Conservation (phyloP, 331 rosid genomes). For the Acacia concinna region DNA sequence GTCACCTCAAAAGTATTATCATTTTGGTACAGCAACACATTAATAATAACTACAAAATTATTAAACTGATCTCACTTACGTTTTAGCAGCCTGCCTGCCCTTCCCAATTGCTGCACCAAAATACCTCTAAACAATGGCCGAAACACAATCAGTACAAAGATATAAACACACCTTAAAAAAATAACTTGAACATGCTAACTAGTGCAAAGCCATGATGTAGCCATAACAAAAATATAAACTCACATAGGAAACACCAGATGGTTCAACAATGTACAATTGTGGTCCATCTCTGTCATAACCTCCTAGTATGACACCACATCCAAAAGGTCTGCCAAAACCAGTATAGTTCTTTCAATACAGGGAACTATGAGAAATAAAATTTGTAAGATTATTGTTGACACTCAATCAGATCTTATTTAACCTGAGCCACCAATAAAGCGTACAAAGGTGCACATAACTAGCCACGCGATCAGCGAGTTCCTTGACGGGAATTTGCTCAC, state of each 20-base stretch:
- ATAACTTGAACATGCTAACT: constrained; percentile 7
- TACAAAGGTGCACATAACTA: constrained; percentile 97
- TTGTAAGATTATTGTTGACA: constrained; percentile 21
- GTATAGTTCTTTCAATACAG: constrained; percentile 14
- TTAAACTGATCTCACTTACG: constrained; percentile 55
- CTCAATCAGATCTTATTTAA: constrained; percentile 31
- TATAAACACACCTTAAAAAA: not conserved
- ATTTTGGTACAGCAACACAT: not conserved
- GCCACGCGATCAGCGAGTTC: constrained; percentile 98
- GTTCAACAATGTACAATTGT: constrained; percentile 94
- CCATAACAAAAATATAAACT: constrained; percentile 36
- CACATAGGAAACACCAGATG: constrained; percentile 93
- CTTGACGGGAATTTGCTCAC: constrained; percentile 87
- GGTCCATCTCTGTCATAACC: constrained; percentile 99
- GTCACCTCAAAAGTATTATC: not conserved
- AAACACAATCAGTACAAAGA: constrained; percentile 33
- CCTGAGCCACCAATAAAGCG: constrained; percentile 99
- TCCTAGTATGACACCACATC: constrained; percentile 95
- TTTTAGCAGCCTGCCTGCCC: constrained; percentile 98
- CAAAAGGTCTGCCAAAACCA: constrained; percentile 83
- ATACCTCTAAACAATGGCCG: constrained; percentile 59
- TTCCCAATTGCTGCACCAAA: constrained; percentile 99
- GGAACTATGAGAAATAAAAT: constrained; percentile 27
- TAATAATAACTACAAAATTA: not conserved
- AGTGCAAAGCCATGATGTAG: constrained; percentile 7